These are phyloP conservation scores for Scutellaria baicalensis DNA, from an alignment of 257 asterid species.

Conservation along the genomic window DNA sequence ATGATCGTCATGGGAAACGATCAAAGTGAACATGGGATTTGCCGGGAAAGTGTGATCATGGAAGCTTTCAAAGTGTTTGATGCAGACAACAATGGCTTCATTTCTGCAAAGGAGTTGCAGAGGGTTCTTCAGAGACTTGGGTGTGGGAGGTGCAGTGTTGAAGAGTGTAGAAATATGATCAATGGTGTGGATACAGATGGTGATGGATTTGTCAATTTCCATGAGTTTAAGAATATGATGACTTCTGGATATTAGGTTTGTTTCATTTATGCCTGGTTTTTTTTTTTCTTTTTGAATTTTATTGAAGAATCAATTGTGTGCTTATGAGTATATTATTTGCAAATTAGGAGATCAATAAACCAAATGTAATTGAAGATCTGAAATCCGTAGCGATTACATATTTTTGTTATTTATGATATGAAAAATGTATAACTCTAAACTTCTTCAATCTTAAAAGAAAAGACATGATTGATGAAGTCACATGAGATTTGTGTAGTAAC, in stretches of 20 bases:
- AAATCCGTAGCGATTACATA: too few species aligned
- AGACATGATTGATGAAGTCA: neutral
- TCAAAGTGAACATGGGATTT: slow-evolving; percentile 9
- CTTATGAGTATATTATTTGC: neutral
- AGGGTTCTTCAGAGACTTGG: slow-evolving; percentile 50
- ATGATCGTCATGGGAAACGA: slow-evolving; percentile 32
- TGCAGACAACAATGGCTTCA: slow-evolving; percentile 47
- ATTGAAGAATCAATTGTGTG: neutral
- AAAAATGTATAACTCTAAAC: too few species aligned
- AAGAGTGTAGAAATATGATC: slow-evolving; percentile 53
- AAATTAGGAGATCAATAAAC: neutral
- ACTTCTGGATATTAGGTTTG: slow-evolving; percentile 22
- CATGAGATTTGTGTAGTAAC: neutral
- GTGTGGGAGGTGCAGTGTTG: slow-evolving; percentile 32
- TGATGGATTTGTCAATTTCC: slow-evolving; percentile 61
- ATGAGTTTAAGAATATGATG: slow-evolving; percentile 66
- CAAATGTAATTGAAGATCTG: too few species aligned
- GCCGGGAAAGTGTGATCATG: slow-evolving; percentile 28
- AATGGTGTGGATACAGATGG: slow-evolving; percentile 58
- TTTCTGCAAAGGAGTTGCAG: slow-evolving; percentile 48
- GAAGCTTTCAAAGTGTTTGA: slow-evolving; percentile 59
- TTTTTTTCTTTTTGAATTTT: neutral
- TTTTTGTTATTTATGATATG: too few species aligned
- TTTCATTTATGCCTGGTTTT: too few species aligned
- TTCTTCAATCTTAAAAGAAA: too few species aligned